Base-by-base conservation (phyloP, 352 stramenopile species). In the Phytophthora pseudosyringae region DNA sequence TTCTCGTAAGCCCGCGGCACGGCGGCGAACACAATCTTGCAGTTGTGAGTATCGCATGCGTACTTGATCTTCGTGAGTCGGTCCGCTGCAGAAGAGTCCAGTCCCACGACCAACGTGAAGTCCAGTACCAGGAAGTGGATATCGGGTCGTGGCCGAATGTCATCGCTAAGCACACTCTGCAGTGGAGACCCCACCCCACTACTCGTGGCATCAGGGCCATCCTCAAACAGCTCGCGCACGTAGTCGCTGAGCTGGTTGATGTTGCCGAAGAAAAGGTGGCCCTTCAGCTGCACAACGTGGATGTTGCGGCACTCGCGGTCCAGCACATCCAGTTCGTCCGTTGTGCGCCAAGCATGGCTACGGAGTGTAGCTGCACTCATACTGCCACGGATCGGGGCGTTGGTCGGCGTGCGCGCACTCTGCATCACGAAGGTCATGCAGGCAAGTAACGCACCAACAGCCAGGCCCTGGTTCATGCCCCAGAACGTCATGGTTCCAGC, bases 391-490 rank as follows among this genome's bases (percentile, higher is more conserved):
- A 98, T 94, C 3, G 91, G 91, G 8, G 91, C 88, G 26, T 89
- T 89, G 16, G 96, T 95, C 3, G 83, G 83, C 5, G 81, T 73
- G 29, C 85, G 86, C 11, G 94, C 89, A 67, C 81, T 90, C 55
- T 97, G 89, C 63, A 97, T 81, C 16, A 94, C 89, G 75, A 97
- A 98, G 0, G 91, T 97, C 46, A 93, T 85, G 29, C 96, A 88
- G 6, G 93, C 91, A 10, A 95, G 71, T 55, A 98, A 64, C 7
- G 89, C 81, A 15, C 93, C 95, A 45, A 97, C 88, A 3, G 94
- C 81, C 35, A 98, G 81, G 9, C 85, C 85, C 39, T 94, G 76
- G 68, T 92, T 96, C 91, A 98, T 98, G 4, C 93, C 93, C 83
- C 84, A 95, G 36, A 96, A 88, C 8, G 89, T 97, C 93, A 98